Conservation (phyloP, 2,329 filamentous ascomycete species). For the Claviceps quebecensis region DNA sequence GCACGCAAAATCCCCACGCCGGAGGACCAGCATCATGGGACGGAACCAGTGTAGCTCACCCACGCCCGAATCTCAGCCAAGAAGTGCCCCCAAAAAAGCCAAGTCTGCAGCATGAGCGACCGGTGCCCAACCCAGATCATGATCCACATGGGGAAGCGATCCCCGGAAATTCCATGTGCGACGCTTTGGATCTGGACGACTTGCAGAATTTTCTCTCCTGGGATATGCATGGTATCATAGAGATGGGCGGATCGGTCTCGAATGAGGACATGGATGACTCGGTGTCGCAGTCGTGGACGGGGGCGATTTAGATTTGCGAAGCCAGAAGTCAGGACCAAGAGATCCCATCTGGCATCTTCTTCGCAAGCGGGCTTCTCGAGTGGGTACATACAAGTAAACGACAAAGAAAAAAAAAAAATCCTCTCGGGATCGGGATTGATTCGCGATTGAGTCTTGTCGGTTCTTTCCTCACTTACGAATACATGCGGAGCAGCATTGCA, state of each 20-base stretch:
- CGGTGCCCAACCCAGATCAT: slow-evolving; percentile 15
- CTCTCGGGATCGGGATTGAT: too few relatives aligned
- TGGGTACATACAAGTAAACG: too few relatives aligned
- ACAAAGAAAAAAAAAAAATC: too few relatives aligned
- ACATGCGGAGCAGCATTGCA: too few relatives aligned
- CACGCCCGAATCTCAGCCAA: slow-evolving; percentile 13
- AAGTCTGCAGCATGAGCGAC: slow-evolving; percentile 24
- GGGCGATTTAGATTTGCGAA: slow-evolving; percentile 5
- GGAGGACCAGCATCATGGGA: slow-evolving; percentile 13
- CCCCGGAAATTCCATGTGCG: slow-evolving; percentile 17
- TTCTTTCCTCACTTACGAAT: too few relatives aligned
- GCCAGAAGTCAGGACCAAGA: not conserved
- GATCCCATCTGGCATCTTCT: too few relatives aligned
- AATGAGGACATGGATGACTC: slow-evolving; percentile 22
- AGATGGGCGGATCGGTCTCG: slow-evolving; percentile 23
- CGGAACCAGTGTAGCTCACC: slow-evolving; percentile 13
- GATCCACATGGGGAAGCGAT: slow-evolving; percentile 9
- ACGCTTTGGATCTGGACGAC: slow-evolving; percentile 24
- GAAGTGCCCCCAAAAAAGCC: slow-evolving; percentile 15
- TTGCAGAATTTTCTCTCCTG: slow-evolving; percentile 25
- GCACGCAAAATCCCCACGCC: slow-evolving; percentile 11
- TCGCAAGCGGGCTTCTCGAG: too few relatives aligned
- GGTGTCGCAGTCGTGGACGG: slow-evolving; percentile 17
- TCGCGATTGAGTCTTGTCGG: too few relatives aligned
- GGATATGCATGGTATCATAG: slow-evolving; percentile 28